phyloP scores from a whole-genome alignment of 495 filamentous ascomycete genomes.

The Penicillium parvum region DNA sequence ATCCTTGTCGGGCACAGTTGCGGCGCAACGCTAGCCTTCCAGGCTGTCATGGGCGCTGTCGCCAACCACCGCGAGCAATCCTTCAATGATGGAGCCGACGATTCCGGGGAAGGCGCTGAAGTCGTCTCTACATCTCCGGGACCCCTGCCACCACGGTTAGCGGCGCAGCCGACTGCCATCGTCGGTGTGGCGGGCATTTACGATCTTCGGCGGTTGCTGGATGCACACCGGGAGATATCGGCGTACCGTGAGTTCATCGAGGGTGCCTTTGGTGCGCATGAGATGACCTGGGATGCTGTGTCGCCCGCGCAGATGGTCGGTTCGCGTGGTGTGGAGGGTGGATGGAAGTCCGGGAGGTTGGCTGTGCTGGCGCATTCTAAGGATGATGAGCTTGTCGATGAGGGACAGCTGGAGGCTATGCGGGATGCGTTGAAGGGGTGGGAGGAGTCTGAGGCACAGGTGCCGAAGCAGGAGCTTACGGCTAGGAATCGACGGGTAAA shows the following conservation, averaged over 20 bases:
- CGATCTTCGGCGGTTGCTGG: slow-evolving; percentile 52
- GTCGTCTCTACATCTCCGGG: slow-evolving; percentile 16
- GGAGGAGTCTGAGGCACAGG: slow-evolving; percentile 20
- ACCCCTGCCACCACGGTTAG: slow-evolving; percentile 17
- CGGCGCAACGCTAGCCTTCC: slow-evolving; percentile 70
- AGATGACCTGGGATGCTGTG: slow-evolving; percentile 46
- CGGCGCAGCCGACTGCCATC: slow-evolving; percentile 42
- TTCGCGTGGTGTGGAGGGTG: slow-evolving; percentile 28
- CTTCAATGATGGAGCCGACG: slow-evolving; percentile 5
- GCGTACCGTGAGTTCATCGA: slow-evolving; percentile 56
- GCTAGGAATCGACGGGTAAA: slow-evolving; percentile 43
- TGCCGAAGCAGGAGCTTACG: slow-evolving; percentile 31
- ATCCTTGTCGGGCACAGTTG: slow-evolving; percentile 73
- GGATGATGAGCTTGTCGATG: slow-evolving; percentile 58
- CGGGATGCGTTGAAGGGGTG: slow-evolving; percentile 29
- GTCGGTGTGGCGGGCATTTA: slow-evolving; percentile 65
- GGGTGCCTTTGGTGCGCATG: slow-evolving; percentile 59
- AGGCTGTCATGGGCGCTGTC: slow-evolving; percentile 51
- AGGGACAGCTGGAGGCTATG: slow-evolving; percentile 50
- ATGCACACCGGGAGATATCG: slow-evolving; percentile 39
- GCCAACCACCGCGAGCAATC: slow-evolving; percentile 21
- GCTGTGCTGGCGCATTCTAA: slow-evolving; percentile 56
- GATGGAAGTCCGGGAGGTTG: slow-evolving; percentile 41
- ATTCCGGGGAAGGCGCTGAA: slow-evolving; percentile 4
- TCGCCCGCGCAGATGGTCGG: slow-evolving; percentile 44